These are phyloP conservation scores for Colletotrichum tabaci DNA, from an alignment of 2,329 filamentous ascomycete genomes.

Conservation along the genomic window DNA sequence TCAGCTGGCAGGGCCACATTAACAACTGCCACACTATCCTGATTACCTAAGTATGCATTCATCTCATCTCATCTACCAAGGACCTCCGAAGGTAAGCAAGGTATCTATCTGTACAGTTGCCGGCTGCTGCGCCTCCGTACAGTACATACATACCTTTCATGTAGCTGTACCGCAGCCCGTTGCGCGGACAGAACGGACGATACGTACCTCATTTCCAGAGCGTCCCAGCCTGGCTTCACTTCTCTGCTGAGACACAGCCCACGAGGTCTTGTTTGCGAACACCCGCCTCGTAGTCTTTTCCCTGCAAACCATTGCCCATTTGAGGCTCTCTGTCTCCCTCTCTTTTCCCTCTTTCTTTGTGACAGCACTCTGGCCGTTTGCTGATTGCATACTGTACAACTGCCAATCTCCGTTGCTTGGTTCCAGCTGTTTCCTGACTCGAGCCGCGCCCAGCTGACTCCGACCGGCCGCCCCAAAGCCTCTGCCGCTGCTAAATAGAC, in stretches of 20 bases:
- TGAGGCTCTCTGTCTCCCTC: too few relatives aligned
- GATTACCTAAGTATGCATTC: neutral
- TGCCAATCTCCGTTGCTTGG: constrained; percentile 28
- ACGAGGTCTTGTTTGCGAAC: constrained; percentile 22
- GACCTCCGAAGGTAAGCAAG: neutral
- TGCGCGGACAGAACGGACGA: constrained; percentile 9
- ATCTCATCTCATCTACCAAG: constrained; percentile 11
- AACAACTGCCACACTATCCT: neutral
- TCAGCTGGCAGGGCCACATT: neutral
- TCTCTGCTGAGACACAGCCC: constrained; percentile 28
- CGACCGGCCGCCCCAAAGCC: constrained; percentile 10
- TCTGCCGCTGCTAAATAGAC: constrained; percentile 5
- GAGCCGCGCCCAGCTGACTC: constrained; percentile 34
- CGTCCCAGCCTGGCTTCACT: constrained; percentile 17
- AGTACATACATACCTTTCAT: neutral
- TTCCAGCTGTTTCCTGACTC: constrained; percentile 36
- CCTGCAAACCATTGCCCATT: too few relatives aligned
- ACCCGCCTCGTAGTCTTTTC: neutral
- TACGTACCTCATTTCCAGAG: constrained; percentile 25
- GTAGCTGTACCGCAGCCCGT: neutral
- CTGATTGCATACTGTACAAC: constrained; percentile 26
- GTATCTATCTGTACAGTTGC: neutral
- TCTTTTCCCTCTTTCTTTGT: neutral
- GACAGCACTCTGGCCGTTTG: constrained; percentile 10
- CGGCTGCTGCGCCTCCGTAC: too few relatives aligned